Conservation (phyloP, 768 basidiomycete genomes). For the Filobasidium floriforme region DNA sequence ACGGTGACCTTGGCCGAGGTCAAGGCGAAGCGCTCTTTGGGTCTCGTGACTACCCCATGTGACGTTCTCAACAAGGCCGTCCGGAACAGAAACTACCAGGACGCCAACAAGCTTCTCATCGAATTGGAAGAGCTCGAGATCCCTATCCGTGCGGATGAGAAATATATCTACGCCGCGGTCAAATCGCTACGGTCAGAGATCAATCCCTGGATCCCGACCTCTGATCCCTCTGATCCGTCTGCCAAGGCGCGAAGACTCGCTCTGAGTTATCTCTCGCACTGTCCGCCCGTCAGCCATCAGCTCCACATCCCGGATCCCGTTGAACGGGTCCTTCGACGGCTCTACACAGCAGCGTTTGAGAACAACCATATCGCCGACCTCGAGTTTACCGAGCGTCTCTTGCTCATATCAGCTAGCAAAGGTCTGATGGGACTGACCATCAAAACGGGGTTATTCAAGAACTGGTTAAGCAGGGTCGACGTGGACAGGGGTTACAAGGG, state of each 20-base stretch:
- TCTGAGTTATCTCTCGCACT: not conserved
- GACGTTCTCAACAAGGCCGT: conserved; percentile 6
- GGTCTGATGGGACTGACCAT: not conserved
- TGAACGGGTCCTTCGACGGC: not conserved
- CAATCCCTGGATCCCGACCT: not conserved
- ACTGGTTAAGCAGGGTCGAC: not conserved
- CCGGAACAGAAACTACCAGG: not conserved
- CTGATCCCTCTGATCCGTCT: too few species aligned
- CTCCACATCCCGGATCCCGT: not conserved
- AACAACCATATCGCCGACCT: conserved; percentile 1
- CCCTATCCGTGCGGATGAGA: conserved; percentile 10
- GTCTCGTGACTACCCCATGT: conserved; percentile 2
- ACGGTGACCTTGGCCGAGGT: not conserved
- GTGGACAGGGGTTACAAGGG: not conserved
- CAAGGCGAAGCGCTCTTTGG: not conserved
- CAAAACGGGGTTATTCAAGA: not conserved
- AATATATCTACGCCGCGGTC: conserved; percentile 14
- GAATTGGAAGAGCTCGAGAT: conserved; percentile 10
- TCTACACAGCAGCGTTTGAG: not conserved
- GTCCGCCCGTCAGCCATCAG: not conserved
- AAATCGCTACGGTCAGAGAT: not conserved
- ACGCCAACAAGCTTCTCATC: not conserved
- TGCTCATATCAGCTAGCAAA: not conserved
- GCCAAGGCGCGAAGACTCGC: not conserved
- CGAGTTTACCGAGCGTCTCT: not conserved